These are phyloP conservation scores for Calonectria crousiana DNA, from an alignment of 2,329 filamentous ascomycete genomes.

Conservation along the genomic window DNA sequence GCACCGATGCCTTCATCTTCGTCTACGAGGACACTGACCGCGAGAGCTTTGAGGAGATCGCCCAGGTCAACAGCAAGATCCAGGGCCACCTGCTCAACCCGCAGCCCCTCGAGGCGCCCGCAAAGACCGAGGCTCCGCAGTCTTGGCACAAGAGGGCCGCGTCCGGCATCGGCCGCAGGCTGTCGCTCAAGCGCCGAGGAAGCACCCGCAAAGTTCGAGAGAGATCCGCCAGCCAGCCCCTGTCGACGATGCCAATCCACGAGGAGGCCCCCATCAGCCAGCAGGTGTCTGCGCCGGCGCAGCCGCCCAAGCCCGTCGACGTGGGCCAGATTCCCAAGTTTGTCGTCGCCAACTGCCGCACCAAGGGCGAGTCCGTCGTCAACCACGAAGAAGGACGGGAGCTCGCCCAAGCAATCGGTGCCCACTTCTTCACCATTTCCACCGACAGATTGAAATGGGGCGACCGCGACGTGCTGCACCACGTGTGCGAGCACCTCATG, in stretches of 20 bases:
- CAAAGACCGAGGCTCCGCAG: neutral
- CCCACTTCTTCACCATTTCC: neutral
- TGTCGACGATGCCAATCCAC: neutral
- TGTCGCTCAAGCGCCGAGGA: neutral
- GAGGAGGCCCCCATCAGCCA: neutral
- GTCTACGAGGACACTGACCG: conserved; percentile 6
- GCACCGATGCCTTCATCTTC: neutral
- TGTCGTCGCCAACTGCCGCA: neutral
- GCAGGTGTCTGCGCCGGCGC: neutral
- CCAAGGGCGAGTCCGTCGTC: neutral
- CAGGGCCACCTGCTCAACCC: neutral
- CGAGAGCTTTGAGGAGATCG: neutral
- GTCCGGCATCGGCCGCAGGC: neutral
- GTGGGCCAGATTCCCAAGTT: neutral
- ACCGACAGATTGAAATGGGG: neutral
- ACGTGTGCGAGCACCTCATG: neutral
- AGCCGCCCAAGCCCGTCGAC: neutral
- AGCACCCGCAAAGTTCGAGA: neutral
- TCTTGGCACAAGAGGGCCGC: neutral
- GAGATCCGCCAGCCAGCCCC: neutral
- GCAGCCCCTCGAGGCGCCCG: neutral
- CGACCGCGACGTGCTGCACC: neutral
- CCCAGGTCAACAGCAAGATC: neutral
- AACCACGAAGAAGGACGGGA: neutral
- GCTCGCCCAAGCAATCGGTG: neutral